Percentiles rank a stretch among this genome's conserved stretches.
These are phyloP conservation scores for Mucor circinelloides DNA, from an alignment of 371 early-diverging fungal genomes.

Conservation along the genomic window DNA sequence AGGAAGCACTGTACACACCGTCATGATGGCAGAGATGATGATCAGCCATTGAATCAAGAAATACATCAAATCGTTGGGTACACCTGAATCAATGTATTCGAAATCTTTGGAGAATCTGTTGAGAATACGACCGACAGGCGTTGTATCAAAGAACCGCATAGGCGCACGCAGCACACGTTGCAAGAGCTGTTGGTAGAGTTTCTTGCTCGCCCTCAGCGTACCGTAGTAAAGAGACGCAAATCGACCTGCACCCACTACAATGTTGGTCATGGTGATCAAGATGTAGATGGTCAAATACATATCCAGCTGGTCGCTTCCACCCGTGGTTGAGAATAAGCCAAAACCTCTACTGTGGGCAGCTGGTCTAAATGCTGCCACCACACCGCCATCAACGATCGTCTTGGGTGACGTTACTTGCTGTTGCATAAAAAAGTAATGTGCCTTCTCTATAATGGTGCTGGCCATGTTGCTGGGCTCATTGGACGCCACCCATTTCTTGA, in stretches of 20 bases:
- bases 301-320: too few relatives aligned
- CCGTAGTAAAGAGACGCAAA: slow-evolving; percentile 39
- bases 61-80: slow-evolving; percentile 45
- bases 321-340: neutral
- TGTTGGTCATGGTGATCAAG: slow-evolving; percentile 9
- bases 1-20: slow-evolving; percentile 31
- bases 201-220: slow-evolving; percentile 55
- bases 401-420: slow-evolving; percentile 49
- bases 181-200: slow-evolving; percentile 54
- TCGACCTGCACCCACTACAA: slow-evolving; percentile 28
- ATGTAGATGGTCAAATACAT: slow-evolving; percentile 19
- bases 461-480: slow-evolving; percentile 2
- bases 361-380: neutral
- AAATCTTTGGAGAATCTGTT: slow-evolving; percentile 80
- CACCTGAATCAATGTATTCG: slow-evolving; percentile 37
- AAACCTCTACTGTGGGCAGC: neutral
- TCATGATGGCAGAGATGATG: slow-evolving; percentile 37
- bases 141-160: slow-evolving; percentile 87
- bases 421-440: slow-evolving; percentile 38
- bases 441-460: slow-evolving; percentile 26
- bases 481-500: slow-evolving; percentile 30
- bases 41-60: slow-evolving; percentile 63
- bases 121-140: slow-evolving; percentile 89
- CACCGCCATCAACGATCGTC: slow-evolving; percentile 44
- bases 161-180: slow-evolving; percentile 65